A percentile compares a stretch with the other conserved stretches of the same genome.
phyloP scores from a whole-genome alignment of 805 yeast species.

The Isabelozyma heimii region DNA sequence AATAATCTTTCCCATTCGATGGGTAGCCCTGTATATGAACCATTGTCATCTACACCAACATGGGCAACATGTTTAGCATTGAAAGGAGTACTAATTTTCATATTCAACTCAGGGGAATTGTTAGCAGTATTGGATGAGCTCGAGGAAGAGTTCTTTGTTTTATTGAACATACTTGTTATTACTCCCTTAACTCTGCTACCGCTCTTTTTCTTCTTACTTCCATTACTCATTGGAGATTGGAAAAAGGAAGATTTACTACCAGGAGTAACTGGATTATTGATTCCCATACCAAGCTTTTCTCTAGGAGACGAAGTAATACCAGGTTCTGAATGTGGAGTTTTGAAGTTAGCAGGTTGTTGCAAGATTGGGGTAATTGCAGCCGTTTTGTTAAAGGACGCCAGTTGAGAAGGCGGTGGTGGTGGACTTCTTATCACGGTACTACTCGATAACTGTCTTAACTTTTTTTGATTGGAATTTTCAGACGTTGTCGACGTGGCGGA shows the following conservation, averaged over 20 bases:
- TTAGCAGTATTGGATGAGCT: constrained; percentile 9
- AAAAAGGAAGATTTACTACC: constrained; percentile 5
- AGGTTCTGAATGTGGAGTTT: constrained; percentile 9
- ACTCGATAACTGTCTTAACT: constrained; percentile 13
- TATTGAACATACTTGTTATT: constrained; percentile 50
- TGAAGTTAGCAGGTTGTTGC: constrained; percentile 13
- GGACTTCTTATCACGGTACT: constrained; percentile 23
- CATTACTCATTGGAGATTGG: constrained; percentile 13
- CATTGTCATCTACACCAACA: constrained; percentile 86
- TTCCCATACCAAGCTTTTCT: constrained; percentile 19
- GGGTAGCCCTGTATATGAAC: constrained; percentile 90
- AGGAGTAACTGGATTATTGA: constrained; percentile 4
- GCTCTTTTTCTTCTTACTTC: constrained; percentile 31
- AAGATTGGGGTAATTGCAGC: constrained; percentile 30
- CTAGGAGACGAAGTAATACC: constrained; percentile 20
- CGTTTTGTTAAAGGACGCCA: constrained; percentile 18
- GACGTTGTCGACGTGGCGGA: neutral
- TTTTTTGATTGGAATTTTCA: neutral
- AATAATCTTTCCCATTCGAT: constrained; percentile 86
- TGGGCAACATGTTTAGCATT: constrained; percentile 89
- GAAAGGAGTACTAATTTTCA: constrained; percentile 85
- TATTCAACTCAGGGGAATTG: constrained; percentile 20
- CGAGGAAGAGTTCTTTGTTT: constrained; percentile 13
- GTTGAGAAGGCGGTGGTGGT: constrained; percentile 11
- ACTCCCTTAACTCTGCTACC: constrained; percentile 59